Evolutionary conservation across 2,329 filamentous ascomycete species (phyloP).

Genomic region (Colletotrichum brevisporum): DNA sequence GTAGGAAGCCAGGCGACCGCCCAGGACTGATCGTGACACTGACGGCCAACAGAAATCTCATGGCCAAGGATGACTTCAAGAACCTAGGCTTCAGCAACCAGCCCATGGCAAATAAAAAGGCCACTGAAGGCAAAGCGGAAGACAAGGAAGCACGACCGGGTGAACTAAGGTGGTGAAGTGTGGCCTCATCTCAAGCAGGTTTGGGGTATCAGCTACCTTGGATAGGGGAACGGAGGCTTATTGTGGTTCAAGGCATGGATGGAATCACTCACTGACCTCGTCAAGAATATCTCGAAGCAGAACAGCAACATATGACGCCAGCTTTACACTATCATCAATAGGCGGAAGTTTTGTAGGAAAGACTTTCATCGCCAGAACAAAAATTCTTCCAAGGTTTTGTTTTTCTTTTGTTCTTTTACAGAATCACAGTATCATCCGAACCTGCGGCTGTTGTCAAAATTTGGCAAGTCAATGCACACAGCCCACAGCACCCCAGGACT

Average conservation of each 20-base stretch:
- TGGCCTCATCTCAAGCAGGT: background rate
- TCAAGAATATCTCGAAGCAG: no score
- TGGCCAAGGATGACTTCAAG: conserved; percentile 95
- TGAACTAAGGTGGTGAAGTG: conserved; percentile 52
- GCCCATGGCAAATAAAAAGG: conserved; percentile 39
- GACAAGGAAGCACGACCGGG: conserved; percentile 42
- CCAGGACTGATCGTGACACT: background rate
- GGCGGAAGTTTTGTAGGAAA: no score
- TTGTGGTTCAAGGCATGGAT: background rate
- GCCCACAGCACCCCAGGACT: no score
- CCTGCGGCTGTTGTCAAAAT: no score
- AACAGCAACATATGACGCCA: no score
- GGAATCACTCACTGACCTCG: no score
- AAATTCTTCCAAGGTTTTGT: no score
- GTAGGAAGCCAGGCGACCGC: conserved; percentile 64
- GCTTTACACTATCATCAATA: no score
- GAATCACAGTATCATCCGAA: no score
- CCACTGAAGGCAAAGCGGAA: conserved; percentile 6
- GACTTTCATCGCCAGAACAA: no score
- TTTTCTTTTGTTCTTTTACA: no score
- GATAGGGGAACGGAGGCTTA: background rate
- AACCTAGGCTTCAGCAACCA: conserved; percentile 82
- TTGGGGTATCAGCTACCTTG: background rate
- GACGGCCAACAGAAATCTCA: conserved; percentile 78
- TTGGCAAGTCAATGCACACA: no score